These are phyloP conservation scores for Apophysomyces variabilis DNA, from an alignment of 371 early-diverging fungal species.

Conservation along the genomic window DNA sequence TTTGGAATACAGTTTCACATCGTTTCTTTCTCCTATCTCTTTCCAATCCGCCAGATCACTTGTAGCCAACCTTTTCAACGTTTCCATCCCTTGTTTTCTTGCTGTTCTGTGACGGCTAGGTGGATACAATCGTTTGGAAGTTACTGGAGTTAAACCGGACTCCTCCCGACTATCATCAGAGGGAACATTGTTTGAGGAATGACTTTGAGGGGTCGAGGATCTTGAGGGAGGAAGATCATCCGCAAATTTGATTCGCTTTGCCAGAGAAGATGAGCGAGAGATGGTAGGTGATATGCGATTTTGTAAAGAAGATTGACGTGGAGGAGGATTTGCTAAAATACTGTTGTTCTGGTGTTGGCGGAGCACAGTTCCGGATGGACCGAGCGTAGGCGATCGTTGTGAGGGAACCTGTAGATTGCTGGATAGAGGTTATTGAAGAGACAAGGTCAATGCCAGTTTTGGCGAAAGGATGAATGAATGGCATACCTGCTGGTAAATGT, in stretches of 20 bases:
- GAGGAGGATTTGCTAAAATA: slow-evolving; percentile 21
- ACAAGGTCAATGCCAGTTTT: neutral
- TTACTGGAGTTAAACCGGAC: slow-evolving; percentile 11
- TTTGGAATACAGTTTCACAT: slow-evolving; percentile 50
- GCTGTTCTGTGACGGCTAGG: slow-evolving; percentile 38
- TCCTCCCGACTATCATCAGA: slow-evolving; percentile 12
- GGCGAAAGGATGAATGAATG: neutral
- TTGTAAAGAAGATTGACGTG: slow-evolving; percentile 23
- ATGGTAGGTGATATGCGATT: slow-evolving; percentile 16
- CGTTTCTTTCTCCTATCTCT: slow-evolving; percentile 40
- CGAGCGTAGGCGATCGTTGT: neutral
- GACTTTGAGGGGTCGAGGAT: slow-evolving; percentile 1
- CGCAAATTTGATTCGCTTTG: slow-evolving; percentile 19
- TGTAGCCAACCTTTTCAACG: slow-evolving; percentile 44
- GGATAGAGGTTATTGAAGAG: neutral
- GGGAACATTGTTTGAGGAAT: neutral
- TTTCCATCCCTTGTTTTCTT: slow-evolving; percentile 41
- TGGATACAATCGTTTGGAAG: slow-evolving; percentile 36
- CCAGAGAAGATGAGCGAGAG: slow-evolving; percentile 23
- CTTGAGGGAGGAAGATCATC: slow-evolving; percentile 18
- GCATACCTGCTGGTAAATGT: neutral
- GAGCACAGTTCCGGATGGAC: neutral
- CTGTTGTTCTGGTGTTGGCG: slow-evolving; percentile 6
- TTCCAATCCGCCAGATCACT: slow-evolving; percentile 55
- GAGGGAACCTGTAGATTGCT: slow-evolving; percentile 15